Base-by-base conservation (phyloP, 2,329 filamentous ascomycete genomes). In the Lachnellula willkommii region DNA sequence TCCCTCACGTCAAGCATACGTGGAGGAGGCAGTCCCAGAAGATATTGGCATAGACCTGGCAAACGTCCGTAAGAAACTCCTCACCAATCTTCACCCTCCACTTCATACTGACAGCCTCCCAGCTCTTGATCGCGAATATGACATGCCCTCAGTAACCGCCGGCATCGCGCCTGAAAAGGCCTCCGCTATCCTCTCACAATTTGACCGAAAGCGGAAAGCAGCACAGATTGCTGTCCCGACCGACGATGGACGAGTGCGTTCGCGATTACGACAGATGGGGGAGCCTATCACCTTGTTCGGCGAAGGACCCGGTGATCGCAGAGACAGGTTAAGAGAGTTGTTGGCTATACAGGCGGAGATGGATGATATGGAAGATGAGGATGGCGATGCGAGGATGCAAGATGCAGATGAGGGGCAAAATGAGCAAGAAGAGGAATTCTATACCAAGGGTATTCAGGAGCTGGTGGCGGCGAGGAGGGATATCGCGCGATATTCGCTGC, bases 271-370 rank as follows among this genome's bases (percentile, higher is more conserved):
- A 62, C 88, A 94, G 66, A 79, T 96, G 61, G 90, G 89, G n/a
- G 89, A 99, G 69, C 94, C 94, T 11, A 85, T 97, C 54, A 99
- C 93, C 0, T 79, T 97, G 0, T 99, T 99, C 63, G 94, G 92
- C 56, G 94, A 99, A 74, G 90, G 89, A 0, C 86, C 87, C 1
- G 85, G 83, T 26, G 93, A 97, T 66, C 80, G 94, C 57, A 82
- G 95, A 75, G 92, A 96, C 68, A 84, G 94, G 61, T 73, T 99
- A 66, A 84, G 94, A 61, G 88, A 90, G 66, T 75, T 96, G 28
- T 76, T 99, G 62, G 85, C 86, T 2, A 83, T 87, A 51, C 82
- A 90, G 61, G 81, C 83, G 1, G 88, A 92, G 69, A 80, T 82
- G 61, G 75, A 74, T 15, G 78, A 74, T 22, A 71, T 76, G 40